These are phyloP conservation scores for Cavenderia fasciculata DNA, from an alignment of 78 protist genomes.

Conservation along the genomic window DNA sequence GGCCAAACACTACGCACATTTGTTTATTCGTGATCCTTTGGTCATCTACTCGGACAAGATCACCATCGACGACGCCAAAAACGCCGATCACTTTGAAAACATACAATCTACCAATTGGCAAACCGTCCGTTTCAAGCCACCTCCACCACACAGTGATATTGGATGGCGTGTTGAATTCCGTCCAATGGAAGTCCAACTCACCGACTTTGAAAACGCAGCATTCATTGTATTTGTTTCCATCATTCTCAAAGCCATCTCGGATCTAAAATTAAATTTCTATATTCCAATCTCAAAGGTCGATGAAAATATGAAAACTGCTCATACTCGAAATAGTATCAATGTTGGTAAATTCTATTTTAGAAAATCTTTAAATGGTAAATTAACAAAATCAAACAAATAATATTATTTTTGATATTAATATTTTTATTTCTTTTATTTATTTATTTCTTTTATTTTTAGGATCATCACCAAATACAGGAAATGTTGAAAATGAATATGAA, in stretches of 20 bases:
- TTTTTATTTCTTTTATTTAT: not conserved
- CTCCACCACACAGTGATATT: constrained; percentile 85
- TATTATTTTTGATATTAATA: not conserved
- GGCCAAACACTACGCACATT: constrained; percentile 94
- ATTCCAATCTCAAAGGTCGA: constrained; percentile 96
- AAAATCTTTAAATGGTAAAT: too few relatives aligned
- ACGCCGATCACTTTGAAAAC: constrained; percentile 94
- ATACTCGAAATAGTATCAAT: constrained; percentile 77
- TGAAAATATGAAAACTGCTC: constrained; percentile 93
- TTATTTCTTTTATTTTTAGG: not conserved
- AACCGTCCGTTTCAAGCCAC: constrained; percentile 97
- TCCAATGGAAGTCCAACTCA: constrained; percentile 93
- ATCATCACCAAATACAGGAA: constrained; percentile 21
- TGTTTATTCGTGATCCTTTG: constrained; percentile 97
- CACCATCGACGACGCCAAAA: constrained; percentile 65
- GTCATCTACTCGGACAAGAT: constrained; percentile 90
- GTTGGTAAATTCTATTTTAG: constrained; percentile 86
- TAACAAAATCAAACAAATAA: constrained; percentile 5
- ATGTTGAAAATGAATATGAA: constrained; percentile 65
- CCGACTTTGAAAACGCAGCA: constrained; percentile 98
- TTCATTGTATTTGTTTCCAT: constrained; percentile 89
- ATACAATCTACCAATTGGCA: constrained; percentile 98
- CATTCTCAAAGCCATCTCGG: constrained; percentile 78
- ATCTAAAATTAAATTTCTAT: constrained; percentile 89
- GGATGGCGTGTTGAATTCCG: constrained; percentile 99